A percentile compares a stretch with the other conserved stretches of the same genome.
Evolutionary conservation across 331 rosid genomes (phyloP).

Genomic region (Arachis monticola): DNA sequence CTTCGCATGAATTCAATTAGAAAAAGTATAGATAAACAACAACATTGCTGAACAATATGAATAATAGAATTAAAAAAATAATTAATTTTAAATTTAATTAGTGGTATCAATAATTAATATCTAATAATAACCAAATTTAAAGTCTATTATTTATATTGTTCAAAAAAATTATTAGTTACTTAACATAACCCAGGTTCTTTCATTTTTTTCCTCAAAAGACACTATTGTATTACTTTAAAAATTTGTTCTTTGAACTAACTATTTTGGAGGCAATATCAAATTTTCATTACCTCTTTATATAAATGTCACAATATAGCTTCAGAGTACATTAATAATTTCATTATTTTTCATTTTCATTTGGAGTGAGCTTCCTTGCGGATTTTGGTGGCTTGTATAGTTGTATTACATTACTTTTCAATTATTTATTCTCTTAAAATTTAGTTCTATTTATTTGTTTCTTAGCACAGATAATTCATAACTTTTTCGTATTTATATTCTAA

Average conservation of each 20-base stretch:
- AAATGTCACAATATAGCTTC: slow-evolving; percentile 22
- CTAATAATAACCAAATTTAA: too few relatives aligned
- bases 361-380: slow-evolving; percentile 98
- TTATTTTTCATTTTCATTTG: slow-evolving; percentile 42
- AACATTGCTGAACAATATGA: too few relatives aligned
- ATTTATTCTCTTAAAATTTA: slow-evolving; percentile 17
- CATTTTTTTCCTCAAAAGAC: not conserved
- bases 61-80: too few relatives aligned
- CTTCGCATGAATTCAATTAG: slow-evolving; percentile 10
- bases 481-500: slow-evolving; percentile 18
- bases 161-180: too few relatives aligned
- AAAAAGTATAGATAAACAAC: not conserved
- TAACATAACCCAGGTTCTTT: not conserved
- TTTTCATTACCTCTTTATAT: not conserved
- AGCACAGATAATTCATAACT: slow-evolving; percentile 10
- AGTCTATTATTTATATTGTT: too few relatives aligned
- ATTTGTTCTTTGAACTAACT: slow-evolving; percentile 11
- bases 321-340: slow-evolving; percentile 21
- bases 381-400: slow-evolving; percentile 92
- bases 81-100: too few relatives aligned
- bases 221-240: slow-evolving; percentile 11
- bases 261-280: not conserved
- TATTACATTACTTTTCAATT: slow-evolving; percentile 53
- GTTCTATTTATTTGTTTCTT: not conserved
- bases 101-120: too few relatives aligned